Base-by-base conservation (phyloP, 2,329 filamentous ascomycete genomes). In the Fusarium hostae region DNA sequence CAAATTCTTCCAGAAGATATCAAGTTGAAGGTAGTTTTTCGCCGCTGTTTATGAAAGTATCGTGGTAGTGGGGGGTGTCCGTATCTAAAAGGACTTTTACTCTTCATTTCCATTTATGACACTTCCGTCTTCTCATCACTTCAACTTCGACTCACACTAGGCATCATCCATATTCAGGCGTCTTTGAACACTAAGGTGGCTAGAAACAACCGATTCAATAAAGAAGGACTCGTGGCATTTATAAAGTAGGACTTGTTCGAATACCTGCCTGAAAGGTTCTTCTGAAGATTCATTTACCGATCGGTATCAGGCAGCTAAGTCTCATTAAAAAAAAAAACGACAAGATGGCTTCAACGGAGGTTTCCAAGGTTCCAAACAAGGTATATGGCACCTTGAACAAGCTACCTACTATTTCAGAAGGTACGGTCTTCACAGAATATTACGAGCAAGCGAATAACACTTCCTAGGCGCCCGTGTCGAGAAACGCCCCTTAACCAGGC, bases 401-500 rank as follows among this genome's bases (percentile, higher is more conserved):
- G 72, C 75, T 84, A 0, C 66, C 79, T 20, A 75, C 76, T 18
- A 71, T 84, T 9, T 76, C 81, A 28, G 72, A 80, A 70, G 80
- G 81, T 79, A 75, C 3, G 7, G 10, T 28, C 12, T 4, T 26
- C n/a, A 20, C 12, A 40, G 12, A 18, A 32, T 40, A 44, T 40
- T 9, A 24, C n/a, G 20, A 13, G 28, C 26, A 11, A 45, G 16
- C 34, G 55, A 55, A 70, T 63, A 55, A 59, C 20, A 47, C 41
- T 18, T 22, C 11, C 26, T 68, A 88, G 87, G 85, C 70, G 79
- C 82, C 61, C 86, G 80, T 54, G 75, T 89, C 68, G 84, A 83
- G 56, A 87, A 87, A 74, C 84, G 86, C 12, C 84, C 86, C 8
- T 79, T 86, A 44, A 77, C 79, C 70, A 78, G 82, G 68, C 80